phyloP scores from a whole-genome alignment of 139 green algal species.

The Nannochloris sp. region DNA sequence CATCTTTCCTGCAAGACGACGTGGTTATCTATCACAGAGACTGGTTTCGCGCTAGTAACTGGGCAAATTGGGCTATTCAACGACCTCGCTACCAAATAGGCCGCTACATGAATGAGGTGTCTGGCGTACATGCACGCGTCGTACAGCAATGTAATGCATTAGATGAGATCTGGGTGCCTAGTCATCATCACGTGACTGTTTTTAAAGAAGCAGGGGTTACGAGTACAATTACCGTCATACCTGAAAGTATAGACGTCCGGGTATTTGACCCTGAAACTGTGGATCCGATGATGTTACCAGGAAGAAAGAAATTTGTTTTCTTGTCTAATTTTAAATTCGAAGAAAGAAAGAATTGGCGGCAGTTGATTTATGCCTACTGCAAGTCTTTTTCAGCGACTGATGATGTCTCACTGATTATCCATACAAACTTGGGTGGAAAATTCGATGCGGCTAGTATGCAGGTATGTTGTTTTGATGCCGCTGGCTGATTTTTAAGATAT shows the following conservation, averaged over 20 bases:
- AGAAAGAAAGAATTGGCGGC: constrained; percentile 16
- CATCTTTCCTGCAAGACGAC: not conserved
- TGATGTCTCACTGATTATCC: constrained; percentile 7
- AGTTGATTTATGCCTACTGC: constrained; percentile 4
- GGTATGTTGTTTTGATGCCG: no score
- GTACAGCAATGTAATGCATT: constrained; percentile 6
- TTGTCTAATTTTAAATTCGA: constrained; percentile 17
- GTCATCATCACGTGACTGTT: not conserved
- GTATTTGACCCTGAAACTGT: constrained; percentile 5
- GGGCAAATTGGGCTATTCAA: not conserved
- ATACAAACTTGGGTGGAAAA: constrained; percentile 5
- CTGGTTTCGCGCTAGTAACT: constrained; percentile 4
- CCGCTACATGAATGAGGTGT: constrained; percentile 9
- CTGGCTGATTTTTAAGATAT: no score
- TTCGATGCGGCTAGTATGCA: constrained; percentile 1
- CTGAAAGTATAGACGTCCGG: not conserved
- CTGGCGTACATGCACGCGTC: not conserved
- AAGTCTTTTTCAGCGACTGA: not conserved
- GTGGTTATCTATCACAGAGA: not conserved
- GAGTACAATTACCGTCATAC: not conserved
- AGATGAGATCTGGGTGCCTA: constrained; percentile 6
- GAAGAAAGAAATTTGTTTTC: constrained; percentile 3
- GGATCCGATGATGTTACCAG: not conserved
- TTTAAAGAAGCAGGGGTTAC: not conserved
- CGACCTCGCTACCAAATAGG: not conserved